Conservation (phyloP, 2,329 filamentous ascomycete genomes). For the Huntiella omanensis region DNA sequence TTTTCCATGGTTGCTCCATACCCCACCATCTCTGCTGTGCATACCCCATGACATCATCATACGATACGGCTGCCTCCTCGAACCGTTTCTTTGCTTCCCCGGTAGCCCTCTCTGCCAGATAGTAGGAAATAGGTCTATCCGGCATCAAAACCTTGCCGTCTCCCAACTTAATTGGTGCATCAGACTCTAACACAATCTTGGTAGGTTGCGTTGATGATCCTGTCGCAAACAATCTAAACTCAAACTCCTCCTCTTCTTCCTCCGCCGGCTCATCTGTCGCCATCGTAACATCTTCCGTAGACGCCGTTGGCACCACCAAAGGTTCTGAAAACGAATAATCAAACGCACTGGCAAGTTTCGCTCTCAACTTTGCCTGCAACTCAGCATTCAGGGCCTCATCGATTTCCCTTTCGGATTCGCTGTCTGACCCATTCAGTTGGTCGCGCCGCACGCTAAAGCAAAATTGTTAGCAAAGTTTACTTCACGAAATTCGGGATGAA, state of each 20-base stretch:
- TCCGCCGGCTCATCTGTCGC: conserved; percentile 11
- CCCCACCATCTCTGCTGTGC: conserved; percentile 33
- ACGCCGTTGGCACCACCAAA: conserved; percentile 4
- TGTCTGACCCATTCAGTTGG: conserved; percentile 27
- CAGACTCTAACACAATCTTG: conserved; percentile 32
- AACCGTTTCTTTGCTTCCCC: conserved; percentile 16
- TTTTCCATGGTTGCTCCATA: conserved; percentile 40
- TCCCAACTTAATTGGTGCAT: conserved; percentile 18
- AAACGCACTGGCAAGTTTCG: conserved; percentile 11
- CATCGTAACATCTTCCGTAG: conserved; percentile 12
- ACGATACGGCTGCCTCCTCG: conserved; percentile 26
- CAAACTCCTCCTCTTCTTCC: conserved; percentile 25
- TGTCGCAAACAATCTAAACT: conserved; percentile 37
- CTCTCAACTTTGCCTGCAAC: conserved; percentile 9
- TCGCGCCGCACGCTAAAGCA: conserved; percentile 32
- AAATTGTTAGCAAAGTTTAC: conserved; percentile 4
- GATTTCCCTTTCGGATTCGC: conserved; percentile 14
- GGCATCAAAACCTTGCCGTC: conserved; percentile 20
- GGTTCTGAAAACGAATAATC: conserved; percentile 2
- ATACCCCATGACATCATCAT: conserved; percentile 29
- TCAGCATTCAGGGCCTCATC: conserved; percentile 4
- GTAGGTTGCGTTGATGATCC: conserved; percentile 22
- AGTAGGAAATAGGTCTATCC: conserved; percentile 27
- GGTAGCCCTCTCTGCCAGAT: conserved; percentile 24
- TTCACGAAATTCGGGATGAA: neutral